These are phyloP conservation scores for Candida tammaniensis DNA, from an alignment of 805 yeast genomes.

Conservation along the genomic window DNA sequence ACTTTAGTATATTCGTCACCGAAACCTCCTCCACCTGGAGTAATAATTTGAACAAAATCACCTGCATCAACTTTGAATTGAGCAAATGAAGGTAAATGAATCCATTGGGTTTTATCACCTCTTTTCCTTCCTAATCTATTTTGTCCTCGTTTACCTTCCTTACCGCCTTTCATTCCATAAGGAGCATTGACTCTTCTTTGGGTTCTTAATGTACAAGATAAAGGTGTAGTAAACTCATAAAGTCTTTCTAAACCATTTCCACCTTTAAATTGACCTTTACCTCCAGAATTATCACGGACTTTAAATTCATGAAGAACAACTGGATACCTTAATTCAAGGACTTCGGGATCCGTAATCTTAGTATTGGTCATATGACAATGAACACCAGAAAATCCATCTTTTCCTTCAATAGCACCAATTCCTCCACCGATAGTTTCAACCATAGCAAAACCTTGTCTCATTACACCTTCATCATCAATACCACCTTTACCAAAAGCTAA, in stretches of 20 bases:
- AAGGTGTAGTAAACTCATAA: slow-evolving; percentile 12
- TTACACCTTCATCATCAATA: slow-evolving; percentile 10
- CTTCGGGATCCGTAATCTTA: slow-evolving; percentile 16
- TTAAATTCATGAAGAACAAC: slow-evolving; percentile 11
- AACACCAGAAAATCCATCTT: slow-evolving; percentile 24
- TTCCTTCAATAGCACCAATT: slow-evolving; percentile 11
- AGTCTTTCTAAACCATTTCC: slow-evolving; percentile 17
- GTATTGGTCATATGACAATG: slow-evolving; percentile 44
- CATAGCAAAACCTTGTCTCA: slow-evolving; percentile 16
- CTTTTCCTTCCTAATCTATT: slow-evolving; percentile 27
- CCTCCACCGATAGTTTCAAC: slow-evolving; percentile 14
- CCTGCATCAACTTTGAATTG: slow-evolving; percentile 55
- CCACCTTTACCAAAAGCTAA: slow-evolving; percentile 14
- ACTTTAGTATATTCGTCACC: slow-evolving; percentile 3
- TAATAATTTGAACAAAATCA: slow-evolving; percentile 60
- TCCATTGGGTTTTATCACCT: slow-evolving; percentile 17
- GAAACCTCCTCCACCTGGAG: slow-evolving; percentile 87
- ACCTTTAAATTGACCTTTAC: slow-evolving; percentile 14
- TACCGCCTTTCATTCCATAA: slow-evolving; percentile 27
- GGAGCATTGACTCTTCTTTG: slow-evolving; percentile 17
- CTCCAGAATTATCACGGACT: slow-evolving; percentile 13
- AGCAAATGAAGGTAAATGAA: slow-evolving; percentile 56
- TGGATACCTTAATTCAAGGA: slow-evolving; percentile 15
- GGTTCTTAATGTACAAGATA: slow-evolving; percentile 13
- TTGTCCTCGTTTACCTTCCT: slow-evolving; percentile 34